A percentile compares a stretch with the other conserved stretches of the same genome.
These are phyloP conservation scores for Cicer cuneatum DNA, from an alignment of 306 rosid species.

Conservation along the genomic window DNA sequence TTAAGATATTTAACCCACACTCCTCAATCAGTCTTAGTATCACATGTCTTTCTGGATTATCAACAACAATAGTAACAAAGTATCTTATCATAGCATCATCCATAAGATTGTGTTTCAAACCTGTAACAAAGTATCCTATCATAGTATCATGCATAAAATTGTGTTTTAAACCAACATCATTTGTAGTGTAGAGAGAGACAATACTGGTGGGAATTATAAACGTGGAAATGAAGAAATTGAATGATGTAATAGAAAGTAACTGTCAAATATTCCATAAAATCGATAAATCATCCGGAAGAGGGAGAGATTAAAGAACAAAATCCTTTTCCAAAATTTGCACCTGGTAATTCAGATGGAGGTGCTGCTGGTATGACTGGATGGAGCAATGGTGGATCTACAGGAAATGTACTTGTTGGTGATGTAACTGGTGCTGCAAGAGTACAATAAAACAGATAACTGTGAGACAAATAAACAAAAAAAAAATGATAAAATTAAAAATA, in stretches of 20 bases:
- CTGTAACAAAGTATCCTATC: background rate
- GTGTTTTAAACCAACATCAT: conserved; percentile 1
- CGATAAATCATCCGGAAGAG: background rate
- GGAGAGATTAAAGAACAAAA: background rate
- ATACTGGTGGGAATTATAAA: background rate
- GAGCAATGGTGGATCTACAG: conserved; percentile 52
- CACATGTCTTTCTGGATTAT: conserved; percentile 26
- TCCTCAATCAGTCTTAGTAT: conserved; percentile 5
- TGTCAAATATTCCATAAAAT: conserved; percentile 9
- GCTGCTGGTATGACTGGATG: conserved; percentile 54
- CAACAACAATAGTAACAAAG: conserved; percentile 21
- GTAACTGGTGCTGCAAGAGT: conserved; percentile 52
- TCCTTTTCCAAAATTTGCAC: conserved; percentile 45
- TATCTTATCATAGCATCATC: no score
- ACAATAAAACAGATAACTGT: conserved; percentile 33
- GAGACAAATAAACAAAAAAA: conserved; percentile 37
- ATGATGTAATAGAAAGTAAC: conserved; percentile 13
- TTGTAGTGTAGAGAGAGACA: conserved; percentile 21
- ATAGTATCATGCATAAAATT: background rate
- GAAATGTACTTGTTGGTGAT: conserved; percentile 56
- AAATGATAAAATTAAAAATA: background rate
- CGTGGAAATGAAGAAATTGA: conserved; percentile 9
- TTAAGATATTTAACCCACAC: background rate
- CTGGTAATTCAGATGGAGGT: conserved; percentile 59
- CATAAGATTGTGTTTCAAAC: conserved; percentile 2